Evolutionary conservation across 192 early-diverging fungal species (phyloP).

Genomic region (Coemansia sp.): DNA sequence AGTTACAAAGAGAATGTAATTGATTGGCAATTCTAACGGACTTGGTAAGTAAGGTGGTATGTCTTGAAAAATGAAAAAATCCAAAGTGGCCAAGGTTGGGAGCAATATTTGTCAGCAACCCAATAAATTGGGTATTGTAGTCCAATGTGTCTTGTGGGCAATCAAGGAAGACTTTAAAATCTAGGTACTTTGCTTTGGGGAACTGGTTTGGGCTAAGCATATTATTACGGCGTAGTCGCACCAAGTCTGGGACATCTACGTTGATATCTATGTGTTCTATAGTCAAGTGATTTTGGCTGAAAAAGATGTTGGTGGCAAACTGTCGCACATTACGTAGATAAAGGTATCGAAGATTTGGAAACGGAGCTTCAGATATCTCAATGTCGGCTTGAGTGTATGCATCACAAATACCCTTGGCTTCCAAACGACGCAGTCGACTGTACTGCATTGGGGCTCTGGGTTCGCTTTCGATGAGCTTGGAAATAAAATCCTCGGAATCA

Average conservation of each 20-base stretch:
- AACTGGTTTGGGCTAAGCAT: constrained; percentile 7
- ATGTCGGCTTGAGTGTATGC: not conserved
- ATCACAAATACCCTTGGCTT: not conserved
- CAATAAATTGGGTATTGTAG: not conserved
- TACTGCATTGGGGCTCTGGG: not conserved
- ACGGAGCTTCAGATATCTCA: not conserved
- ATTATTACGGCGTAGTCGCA: not conserved
- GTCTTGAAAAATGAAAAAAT: not conserved
- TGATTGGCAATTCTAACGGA: not conserved
- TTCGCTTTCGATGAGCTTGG: not conserved
- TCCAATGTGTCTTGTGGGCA: not conserved
- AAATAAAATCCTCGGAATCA: not conserved
- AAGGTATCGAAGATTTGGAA: not conserved
- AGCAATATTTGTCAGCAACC: not conserved
- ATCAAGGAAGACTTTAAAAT: not conserved
- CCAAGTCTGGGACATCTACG: not conserved
- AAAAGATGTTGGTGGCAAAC: not conserved
- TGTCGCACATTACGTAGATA: not conserved
- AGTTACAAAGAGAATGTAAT: not conserved
- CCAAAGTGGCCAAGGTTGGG: not conserved
- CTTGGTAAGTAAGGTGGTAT: not conserved
- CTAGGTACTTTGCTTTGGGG: not conserved
- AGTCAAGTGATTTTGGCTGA: not conserved
- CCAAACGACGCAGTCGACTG: not conserved
- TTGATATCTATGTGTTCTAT: constrained; percentile 1